A percentile compares a stretch with the other conserved stretches of the same genome.
Conservation (phyloP, 306 rosid species). For the Acacia crassicarpa region DNA sequence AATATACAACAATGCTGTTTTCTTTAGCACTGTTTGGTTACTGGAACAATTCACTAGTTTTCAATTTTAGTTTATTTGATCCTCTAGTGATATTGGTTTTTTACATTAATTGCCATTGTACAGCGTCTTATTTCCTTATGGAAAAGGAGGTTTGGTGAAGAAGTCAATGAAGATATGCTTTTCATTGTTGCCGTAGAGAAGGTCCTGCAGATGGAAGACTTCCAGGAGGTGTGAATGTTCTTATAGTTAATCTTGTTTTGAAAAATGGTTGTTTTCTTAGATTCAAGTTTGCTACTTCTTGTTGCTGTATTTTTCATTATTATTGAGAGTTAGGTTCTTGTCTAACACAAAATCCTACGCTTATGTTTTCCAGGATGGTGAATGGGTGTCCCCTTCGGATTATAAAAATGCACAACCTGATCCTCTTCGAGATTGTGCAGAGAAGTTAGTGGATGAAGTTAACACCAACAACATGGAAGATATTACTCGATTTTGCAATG, state of each 20-base stretch:
- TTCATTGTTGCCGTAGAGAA: constrained; percentile 65
- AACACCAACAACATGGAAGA: constrained; percentile 81
- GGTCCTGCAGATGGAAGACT: constrained; percentile 82
- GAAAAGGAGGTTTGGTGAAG: constrained; percentile 86
- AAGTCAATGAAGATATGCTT: constrained; percentile 64
- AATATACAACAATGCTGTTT: not conserved
- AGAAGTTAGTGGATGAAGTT: constrained; percentile 71
- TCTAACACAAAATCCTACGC: constrained; percentile 8
- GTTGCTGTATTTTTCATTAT: not conserved
- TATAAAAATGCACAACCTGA: constrained; percentile 78
- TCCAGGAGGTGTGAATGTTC: constrained; percentile 61
- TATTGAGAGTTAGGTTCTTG: constrained; percentile 14
- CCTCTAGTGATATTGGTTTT: not conserved
- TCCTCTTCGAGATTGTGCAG: constrained; percentile 82
- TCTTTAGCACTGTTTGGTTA: not conserved
- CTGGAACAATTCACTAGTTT: not conserved
- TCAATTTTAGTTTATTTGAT: not conserved
- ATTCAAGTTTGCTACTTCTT: not conserved
- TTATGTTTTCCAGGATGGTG: constrained; percentile 55
- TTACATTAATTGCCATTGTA: constrained; percentile 21
- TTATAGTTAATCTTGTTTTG: not conserved
- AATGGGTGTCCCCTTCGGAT: constrained; percentile 68
- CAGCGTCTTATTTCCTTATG: constrained; percentile 67
- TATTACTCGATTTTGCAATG: constrained; percentile 77
- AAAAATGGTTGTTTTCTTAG: not conserved